Evolutionary conservation across 257 asterid genomes (phyloP), one percentile per base, ranked within the genome.

Genomic region (Nyctanthes arbortristis): DNA sequence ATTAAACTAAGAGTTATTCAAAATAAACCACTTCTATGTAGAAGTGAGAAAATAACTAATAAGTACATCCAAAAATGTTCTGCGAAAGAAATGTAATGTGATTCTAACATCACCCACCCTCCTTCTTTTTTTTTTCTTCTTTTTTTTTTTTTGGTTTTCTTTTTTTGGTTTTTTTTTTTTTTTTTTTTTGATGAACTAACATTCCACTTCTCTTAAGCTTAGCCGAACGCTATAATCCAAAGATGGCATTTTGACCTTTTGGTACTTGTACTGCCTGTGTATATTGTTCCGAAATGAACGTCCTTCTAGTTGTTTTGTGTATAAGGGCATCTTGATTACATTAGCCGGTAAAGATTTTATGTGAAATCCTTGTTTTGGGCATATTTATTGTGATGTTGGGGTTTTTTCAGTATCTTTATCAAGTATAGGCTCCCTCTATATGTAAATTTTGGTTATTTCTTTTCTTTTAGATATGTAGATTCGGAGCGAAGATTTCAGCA

Each of bases 401-500:
- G 62, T 61, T 24, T 31, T 39, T 33, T 12, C 47, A n/a, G 47
- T 20, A 7, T n/a, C 65, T 7, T 25, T 43, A 67, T 28, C 32
- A 9, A 31, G 64, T 61, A 47, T 24, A n/a, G 39, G n/a, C 10
- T 68, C 43, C 71, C 39, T 18, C 43, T 25, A 2, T 25, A 45
- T 57, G 32, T 49, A 49, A 54, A 8, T 74, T 72, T 52, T 22
- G 14, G 7, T 52, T 47, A 20, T 78, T 75, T 66, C n/a, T 33
- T 31, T 63, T 78, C 69, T 65, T 73, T 64, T 89, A 93, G 99
- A 79, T 94, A 94, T 65, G 47, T 78, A 30, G 97, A 94, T 68
- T 94, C 99, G 0, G 95, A 82, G 7, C 82, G 87, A 78, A 89
- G 97, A 81, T 94, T 94, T 82, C 99, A 94, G 61, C 88, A 81